Base-by-base conservation (phyloP, 805 yeast species). In the Nakazawaea ambrosiae region DNA sequence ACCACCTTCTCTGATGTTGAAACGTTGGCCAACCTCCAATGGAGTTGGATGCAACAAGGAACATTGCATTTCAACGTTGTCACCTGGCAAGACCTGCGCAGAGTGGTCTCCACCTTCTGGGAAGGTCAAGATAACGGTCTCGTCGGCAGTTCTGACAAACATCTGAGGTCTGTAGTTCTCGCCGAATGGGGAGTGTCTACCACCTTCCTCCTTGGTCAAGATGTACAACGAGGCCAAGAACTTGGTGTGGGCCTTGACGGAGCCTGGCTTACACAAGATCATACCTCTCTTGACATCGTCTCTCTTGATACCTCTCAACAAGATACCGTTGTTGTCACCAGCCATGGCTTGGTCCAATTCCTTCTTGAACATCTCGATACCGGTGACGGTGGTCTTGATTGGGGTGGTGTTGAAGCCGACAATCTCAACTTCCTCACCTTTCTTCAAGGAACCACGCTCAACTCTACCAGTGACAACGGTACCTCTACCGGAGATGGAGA, bases 1-100 rank as follows among this genome's bases (percentile, higher is more conserved):
- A 63, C 97, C 97, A 70, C 97, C 97, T 73, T 92, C 98, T 80
- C 98, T 92, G 64, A 92, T 75, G 80, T 92, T 92, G 83, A 92
- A 92, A 70, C 97, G 85, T 75, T 89, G 96, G 64, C 95, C 95
- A 55, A 82, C 81, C 75, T 92, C 98, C 48, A 92, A 57, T 45
- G 97, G 95, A 51, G 94, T 85, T 62, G 95, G 92, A 70, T 77
- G 85, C 47, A 83, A 80, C 59, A 90, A 73, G 60, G 82, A 83
- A 60, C 90, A 85, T 57, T 78, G 79, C 96, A 92, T 86, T 75
- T 92, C 98, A 47, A 88, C 77, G 67, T 92, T 92, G 75, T 92
- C 98, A 71, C 98, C 98, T 48, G 98, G 98, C 73, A 85, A 75
- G 54, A 92, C 86, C 78, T 84, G 92, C 63, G 78, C 78, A 44